A percentile compares a stretch with the other conserved stretches of the same genome.
Evolutionary conservation across 1,284 basidiomycete genomes (phyloP).

Genomic region (Rhodotorula sp.): DNA sequence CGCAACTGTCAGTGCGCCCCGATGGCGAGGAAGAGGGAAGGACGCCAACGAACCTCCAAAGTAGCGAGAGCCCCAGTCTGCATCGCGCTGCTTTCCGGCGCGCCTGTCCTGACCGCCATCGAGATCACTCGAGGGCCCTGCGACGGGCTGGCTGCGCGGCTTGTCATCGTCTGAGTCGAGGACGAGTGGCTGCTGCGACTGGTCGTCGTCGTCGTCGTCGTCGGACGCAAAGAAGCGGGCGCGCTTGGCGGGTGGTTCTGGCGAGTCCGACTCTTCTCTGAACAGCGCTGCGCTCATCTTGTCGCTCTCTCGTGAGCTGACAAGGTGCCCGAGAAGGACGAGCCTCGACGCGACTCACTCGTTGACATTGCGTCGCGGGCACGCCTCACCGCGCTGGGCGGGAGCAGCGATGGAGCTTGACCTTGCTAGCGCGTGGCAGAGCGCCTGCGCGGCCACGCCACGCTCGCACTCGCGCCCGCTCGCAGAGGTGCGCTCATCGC

Average conservation of each 20-base stretch:
- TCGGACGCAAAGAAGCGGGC: conserved; percentile 27
- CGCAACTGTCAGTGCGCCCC: neutral
- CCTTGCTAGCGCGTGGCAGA: conserved; percentile 19
- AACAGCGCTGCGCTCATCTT: neutral
- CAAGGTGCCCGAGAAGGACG: neutral
- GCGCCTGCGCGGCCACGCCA: neutral
- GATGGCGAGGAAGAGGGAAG: neutral
- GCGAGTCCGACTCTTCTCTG: conserved; percentile 1
- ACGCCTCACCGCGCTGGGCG: too few species aligned
- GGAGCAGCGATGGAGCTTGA: conserved; percentile 14
- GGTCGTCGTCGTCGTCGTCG: conserved; percentile 1
- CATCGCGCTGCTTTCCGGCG: neutral
- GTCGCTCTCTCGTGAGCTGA: neutral
- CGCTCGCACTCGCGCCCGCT: neutral
- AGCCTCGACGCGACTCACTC: neutral
- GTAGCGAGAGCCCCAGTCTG: conserved; percentile 12
- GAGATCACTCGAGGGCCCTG: neutral
- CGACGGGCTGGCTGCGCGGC: too few species aligned
- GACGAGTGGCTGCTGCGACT: neutral
- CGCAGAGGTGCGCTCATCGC: neutral
- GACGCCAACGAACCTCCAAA: conserved; percentile 30
- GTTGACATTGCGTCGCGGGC: neutral
- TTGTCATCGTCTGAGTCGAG: neutral
- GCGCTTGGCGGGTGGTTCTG: conserved; percentile 3
- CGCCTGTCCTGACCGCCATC: neutral